Conservation (phyloP, 257 asterid species). For the Knoxia roxburghii region DNA sequence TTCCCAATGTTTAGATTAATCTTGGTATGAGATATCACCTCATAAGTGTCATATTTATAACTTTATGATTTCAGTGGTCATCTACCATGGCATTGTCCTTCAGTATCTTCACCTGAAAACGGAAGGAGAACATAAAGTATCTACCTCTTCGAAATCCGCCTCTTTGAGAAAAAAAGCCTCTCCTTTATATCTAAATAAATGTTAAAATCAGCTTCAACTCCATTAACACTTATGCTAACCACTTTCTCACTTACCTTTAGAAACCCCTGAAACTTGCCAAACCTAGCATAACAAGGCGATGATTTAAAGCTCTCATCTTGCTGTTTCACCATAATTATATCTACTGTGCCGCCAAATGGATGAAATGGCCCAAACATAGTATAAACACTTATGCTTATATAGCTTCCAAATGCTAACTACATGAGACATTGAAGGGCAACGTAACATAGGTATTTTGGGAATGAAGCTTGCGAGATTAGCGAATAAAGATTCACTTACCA, state of each 20-base stretch:
- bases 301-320: slow-evolving; percentile 88
- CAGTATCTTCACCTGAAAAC: slow-evolving; percentile 63
- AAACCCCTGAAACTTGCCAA: slow-evolving; percentile 98
- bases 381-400: slow-evolving; percentile 62
- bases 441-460: slow-evolving; percentile 62
- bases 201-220: slow-evolving; percentile 65
- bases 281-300: slow-evolving; percentile 96
- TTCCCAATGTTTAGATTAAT: slow-evolving; percentile 25
- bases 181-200: slow-evolving; percentile 88
- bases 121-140: slow-evolving; percentile 38
- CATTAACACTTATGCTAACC: slow-evolving; percentile 71
- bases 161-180: slow-evolving; percentile 76
- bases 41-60: slow-evolving; percentile 35
- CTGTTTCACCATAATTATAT: slow-evolving; percentile 84
- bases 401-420: slow-evolving; percentile 88
- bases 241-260: slow-evolving; percentile 77
- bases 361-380: slow-evolving; percentile 89
- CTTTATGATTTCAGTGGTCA: slow-evolving; percentile 40
- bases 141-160: slow-evolving; percentile 48
- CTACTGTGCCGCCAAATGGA: slow-evolving; percentile 98
- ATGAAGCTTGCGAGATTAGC: slow-evolving; percentile 67
- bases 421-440: slow-evolving; percentile 77
- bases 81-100: slow-evolving; percentile 27
- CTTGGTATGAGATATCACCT: slow-evolving; percentile 28
- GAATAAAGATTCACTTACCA: slow-evolving; percentile 68